Evolutionary conservation across 192 early-diverging fungal genomes (phyloP), one percentile per base, ranked within the genome.

Genomic region (Entophlyctis helioformis): DNA sequence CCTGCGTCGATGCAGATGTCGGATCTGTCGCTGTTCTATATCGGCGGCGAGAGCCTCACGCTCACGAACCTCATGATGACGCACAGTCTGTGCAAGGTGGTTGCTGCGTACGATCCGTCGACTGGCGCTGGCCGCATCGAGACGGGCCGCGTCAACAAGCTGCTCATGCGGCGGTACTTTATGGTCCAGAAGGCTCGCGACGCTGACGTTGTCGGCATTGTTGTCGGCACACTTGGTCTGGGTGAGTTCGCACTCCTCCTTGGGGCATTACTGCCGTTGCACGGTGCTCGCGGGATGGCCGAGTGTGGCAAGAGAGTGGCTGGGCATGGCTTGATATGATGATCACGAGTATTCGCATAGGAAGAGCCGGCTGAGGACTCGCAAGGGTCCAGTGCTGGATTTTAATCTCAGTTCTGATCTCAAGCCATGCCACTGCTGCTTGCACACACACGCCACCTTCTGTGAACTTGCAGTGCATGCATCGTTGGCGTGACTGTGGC

Each of bases 201-300:
- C 63, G 86, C 92, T 11, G 76, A 85, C 56, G 78, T 87, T 16
- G 78, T 96, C 57, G 95, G 91, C 6, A 91, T 98, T 24, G 91
- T 96, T 15, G 85, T 93, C 20, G 95, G 95, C 23, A 96, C 95
- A 0, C 63, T 95, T 18, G 95, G 90, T 27, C 89, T 91, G 42
- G 84, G 87, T 89, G 65, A 71, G 75, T 53, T 22, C 10, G 39
- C 18, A 1, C 24, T 39, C 23, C 5, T 43, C 1, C 36, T 36
- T 29, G 16, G 18, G 33, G n/a, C 27, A 19, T 31, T 51, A 48
- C 13, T 36, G n/a, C n/a, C n/a, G n/a, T n/a, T n/a, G n/a, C n/a
- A n/a, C n/a, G n/a, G n/a, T n/a, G n/a, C n/a, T n/a, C n/a, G n/a
- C n/a, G n/a, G n/a, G n/a, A n/a, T n/a, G n/a, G n/a, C n/a, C n/a